Evolutionary conservation across 352 stramenopile genomes (phyloP), one percentile per base, ranked within the genome.

Genomic region (Blastocystis sp.): DNA sequence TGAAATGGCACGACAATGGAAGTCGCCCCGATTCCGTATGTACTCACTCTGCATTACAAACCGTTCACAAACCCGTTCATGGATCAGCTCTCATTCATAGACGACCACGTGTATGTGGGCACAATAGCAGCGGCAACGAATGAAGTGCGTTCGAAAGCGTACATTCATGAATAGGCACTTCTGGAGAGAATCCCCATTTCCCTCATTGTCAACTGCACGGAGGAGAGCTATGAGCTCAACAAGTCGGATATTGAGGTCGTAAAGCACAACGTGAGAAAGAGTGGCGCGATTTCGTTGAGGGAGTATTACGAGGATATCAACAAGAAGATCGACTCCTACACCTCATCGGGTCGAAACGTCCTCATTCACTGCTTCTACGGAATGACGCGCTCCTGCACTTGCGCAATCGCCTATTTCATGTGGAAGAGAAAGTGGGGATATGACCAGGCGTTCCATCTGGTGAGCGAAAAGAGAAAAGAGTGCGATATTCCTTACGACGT

Each of bases 341-440:
- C 57, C 11, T 17, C 28, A 4, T 59, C 28, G 48, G 48, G 66
- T 19, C 17, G 45, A 14, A 66, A 66, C 19, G 74, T 84, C 28
- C 54, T 84, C 3, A 84, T 84, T 70, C 74, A 84, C 48, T 84
- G 74, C 52, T 43, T 45, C 3, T 84, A 69, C 40, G 74, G 74
- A 57, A 17, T 52, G n/a, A 84, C 74, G 21, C 48, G 74, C n/a
- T 84, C 74, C 24, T 84, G 54, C 38, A 69, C 74, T 11, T 84
- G 74, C 48, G 74, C 74, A 28, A 84, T 84, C 69, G 48, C n/a
- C 7, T 84, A 84, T 57, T 68, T 52, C 28, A 84, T 84, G 34
- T 84, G 74, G 74, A 84, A 69, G 74, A 54, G 66, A 19, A 54
- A 28, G 21, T 68, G 45, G 4, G 2, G n/a, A 7, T 84, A 68